These are phyloP conservation scores for Bipolaris cookei DNA, from an alignment of 2,329 filamentous ascomycete genomes.

Conservation along the genomic window DNA sequence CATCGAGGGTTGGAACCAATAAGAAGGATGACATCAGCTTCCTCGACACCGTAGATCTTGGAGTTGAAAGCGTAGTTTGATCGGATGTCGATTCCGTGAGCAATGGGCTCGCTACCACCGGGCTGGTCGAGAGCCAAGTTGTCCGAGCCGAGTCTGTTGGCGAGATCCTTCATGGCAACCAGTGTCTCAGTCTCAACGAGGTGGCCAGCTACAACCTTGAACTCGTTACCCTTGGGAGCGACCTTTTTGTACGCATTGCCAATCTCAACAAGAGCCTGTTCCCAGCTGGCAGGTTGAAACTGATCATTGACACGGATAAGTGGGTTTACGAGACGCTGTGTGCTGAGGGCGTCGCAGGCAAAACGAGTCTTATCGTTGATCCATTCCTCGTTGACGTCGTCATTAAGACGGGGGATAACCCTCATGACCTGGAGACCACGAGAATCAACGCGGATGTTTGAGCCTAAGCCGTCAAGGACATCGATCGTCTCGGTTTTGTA, in stretches of 20 bases:
- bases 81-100: constrained; percentile 91
- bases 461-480: constrained; percentile 89
- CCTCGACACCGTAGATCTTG: constrained; percentile 89
- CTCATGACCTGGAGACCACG: constrained; percentile 96
- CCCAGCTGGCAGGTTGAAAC: constrained; percentile 93
- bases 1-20: constrained; percentile 95
- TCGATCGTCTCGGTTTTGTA: constrained; percentile 96
- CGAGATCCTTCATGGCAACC: constrained; percentile 95
- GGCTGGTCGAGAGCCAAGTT: constrained; percentile 94
- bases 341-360: constrained; percentile 94
- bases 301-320: constrained; percentile 86
- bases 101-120: constrained; percentile 79
- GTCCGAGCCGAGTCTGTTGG: constrained; percentile 94
- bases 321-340: constrained; percentile 91
- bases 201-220: constrained; percentile 92
- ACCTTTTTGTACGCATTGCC: constrained; percentile 78
- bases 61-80: constrained; percentile 98
- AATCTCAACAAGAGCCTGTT: constrained; percentile 91
- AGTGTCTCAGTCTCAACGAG: constrained; percentile 91
- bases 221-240: constrained; percentile 86
- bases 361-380: constrained; percentile 99
- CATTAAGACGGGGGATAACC: constrained; percentile 88
- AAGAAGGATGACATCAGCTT: constrained; percentile 89
- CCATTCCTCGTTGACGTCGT: constrained; percentile 99
- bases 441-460: constrained; percentile 92